phyloP scores from a whole-genome alignment of 805 yeast species.

The Middelhovenomyces tepae region DNA sequence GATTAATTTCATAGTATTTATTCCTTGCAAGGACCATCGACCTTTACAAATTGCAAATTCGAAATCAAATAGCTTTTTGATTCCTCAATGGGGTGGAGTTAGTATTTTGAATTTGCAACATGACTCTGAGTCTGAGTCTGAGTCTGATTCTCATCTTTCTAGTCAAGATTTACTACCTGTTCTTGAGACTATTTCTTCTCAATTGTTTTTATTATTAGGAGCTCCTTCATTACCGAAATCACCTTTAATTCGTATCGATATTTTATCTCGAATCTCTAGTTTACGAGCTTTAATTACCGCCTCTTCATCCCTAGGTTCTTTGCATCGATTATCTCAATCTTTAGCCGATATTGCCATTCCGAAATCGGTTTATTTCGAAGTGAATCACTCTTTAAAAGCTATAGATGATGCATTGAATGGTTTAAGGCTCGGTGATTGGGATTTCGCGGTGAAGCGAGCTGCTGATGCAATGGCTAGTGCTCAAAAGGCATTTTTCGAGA shows the following conservation, averaged over 20 bases:
- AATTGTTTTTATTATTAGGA: slow-evolving; percentile 66
- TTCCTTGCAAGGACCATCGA: slow-evolving; percentile 42
- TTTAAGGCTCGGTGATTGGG: slow-evolving; percentile 29
- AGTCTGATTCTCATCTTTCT: slow-evolving; percentile 15
- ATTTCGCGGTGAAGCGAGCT: slow-evolving; percentile 31
- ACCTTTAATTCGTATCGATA: slow-evolving; percentile 55
- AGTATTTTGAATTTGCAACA: slow-evolving; percentile 38
- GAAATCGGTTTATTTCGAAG: slow-evolving; percentile 51
- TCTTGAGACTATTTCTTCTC: slow-evolving; percentile 64
- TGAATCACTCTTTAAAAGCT: slow-evolving; percentile 39
- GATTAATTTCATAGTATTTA: slow-evolving; percentile 61
- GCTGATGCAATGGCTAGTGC: slow-evolving; percentile 54
- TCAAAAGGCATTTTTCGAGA: slow-evolving; percentile 78
- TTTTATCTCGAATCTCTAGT: slow-evolving; percentile 51
- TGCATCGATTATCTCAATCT: slow-evolving; percentile 57
- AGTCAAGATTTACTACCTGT: slow-evolving; percentile 44
- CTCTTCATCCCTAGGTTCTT: slow-evolving; percentile 61
- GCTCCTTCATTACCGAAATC: slow-evolving; percentile 51
- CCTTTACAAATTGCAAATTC: slow-evolving; percentile 43
- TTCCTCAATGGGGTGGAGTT: slow-evolving; percentile 91
- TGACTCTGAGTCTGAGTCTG: slow-evolving; percentile 14
- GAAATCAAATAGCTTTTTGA: slow-evolving; percentile 50
- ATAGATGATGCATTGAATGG: slow-evolving; percentile 33
- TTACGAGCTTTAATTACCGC: slow-evolving; percentile 52
- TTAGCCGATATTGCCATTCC: slow-evolving; percentile 82